A percentile compares a stretch with the other conserved stretches of the same genome.
Evolutionary conservation across 2,329 filamentous ascomycete species (phyloP).

Genomic region (Venturia asperata): DNA sequence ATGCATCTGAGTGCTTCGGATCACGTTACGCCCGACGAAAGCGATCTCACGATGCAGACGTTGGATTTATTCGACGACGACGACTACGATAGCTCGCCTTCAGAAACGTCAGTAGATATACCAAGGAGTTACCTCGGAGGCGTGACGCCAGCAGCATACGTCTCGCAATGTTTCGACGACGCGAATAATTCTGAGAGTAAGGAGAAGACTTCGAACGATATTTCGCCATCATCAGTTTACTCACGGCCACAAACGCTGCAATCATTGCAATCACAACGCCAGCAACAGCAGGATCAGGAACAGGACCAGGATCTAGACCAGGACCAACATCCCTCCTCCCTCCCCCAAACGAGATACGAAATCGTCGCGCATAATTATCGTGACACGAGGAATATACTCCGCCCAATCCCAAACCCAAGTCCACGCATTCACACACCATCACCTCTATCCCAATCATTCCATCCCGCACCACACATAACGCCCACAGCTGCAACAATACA

Average conservation of each 20-base stretch:
- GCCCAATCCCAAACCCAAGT: neutral
- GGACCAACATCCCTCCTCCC: neutral
- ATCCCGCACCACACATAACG: neutral
- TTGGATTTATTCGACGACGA: slow-evolving; percentile 32
- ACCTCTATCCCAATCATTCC: slow-evolving; percentile 15
- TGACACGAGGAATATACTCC: neutral
- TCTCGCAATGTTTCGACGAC: neutral
- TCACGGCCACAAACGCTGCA: neutral
- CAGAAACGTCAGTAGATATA: slow-evolving; percentile 19
- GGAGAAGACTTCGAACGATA: neutral
- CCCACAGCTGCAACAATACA: neutral
- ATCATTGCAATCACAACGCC: neutral
- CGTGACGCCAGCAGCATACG: slow-evolving; percentile 4
- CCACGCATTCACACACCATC: neutral
- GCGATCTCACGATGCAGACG: slow-evolving; percentile 27
- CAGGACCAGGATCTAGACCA: neutral
- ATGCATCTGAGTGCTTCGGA: slow-evolving; percentile 27
- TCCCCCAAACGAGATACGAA: neutral
- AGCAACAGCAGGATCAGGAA: too few relatives aligned
- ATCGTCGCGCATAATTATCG: neutral
- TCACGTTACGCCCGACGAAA: slow-evolving; percentile 26
- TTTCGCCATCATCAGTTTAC: neutral
- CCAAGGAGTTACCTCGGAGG: slow-evolving; percentile 15
- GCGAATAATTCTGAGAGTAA: neutral
- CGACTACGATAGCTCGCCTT: slow-evolving; percentile 10